A percentile compares a stretch with the other conserved stretches of the same genome.
Conservation (phyloP, 1,284 basidiomycete genomes). For the Mycosarcoma mackinlayi region DNA sequence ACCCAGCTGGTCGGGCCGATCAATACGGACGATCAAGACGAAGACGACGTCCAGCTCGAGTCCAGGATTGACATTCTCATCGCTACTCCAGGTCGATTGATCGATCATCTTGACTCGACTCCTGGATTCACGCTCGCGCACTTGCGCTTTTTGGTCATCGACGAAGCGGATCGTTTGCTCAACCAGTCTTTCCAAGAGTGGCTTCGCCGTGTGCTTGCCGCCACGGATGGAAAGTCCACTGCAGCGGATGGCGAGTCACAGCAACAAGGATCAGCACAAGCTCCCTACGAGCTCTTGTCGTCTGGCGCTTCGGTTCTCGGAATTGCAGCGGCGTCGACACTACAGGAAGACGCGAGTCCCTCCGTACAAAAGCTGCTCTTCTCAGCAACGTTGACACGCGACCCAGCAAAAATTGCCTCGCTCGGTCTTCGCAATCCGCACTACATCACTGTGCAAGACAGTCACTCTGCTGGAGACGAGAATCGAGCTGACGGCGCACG, state of each 20-base stretch:
- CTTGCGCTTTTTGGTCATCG: conserved; percentile 92
- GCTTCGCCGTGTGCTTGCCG: conserved; percentile 69
- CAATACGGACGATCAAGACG: conserved; percentile 8
- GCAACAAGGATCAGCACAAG: conserved; percentile 10
- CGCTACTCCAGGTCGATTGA: conserved; percentile 92
- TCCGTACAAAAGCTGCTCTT: conserved; percentile 92
- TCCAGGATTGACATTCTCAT: conserved; percentile 86
- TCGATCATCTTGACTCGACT: conserved; percentile 90
- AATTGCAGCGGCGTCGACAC: conserved; percentile 19
- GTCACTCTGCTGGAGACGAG: conserved; percentile 56
- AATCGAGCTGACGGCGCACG: conserved; percentile 35
- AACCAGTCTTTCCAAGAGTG: conserved; percentile 97
- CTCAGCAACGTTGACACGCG: conserved; percentile 93
- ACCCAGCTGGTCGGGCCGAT: conserved; percentile 39
- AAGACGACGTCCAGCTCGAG: conserved; percentile 7
- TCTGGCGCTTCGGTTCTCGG: conserved; percentile 15
- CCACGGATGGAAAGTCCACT: conserved; percentile 25
- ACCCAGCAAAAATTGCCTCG: conserved; percentile 89
- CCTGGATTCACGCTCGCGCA: conserved; percentile 89
- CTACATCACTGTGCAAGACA: conserved; percentile 82
- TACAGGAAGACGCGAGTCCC: conserved; percentile 32
- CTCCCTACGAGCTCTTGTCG: conserved; percentile 25
- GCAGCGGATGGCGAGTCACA: background rate
- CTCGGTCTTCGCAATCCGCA: conserved; percentile 82
- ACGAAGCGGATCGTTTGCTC: conserved; percentile 94